Evolutionary conservation across 805 yeast species (phyloP).

Genomic region (Sugiyamaella lignohabitans): DNA sequence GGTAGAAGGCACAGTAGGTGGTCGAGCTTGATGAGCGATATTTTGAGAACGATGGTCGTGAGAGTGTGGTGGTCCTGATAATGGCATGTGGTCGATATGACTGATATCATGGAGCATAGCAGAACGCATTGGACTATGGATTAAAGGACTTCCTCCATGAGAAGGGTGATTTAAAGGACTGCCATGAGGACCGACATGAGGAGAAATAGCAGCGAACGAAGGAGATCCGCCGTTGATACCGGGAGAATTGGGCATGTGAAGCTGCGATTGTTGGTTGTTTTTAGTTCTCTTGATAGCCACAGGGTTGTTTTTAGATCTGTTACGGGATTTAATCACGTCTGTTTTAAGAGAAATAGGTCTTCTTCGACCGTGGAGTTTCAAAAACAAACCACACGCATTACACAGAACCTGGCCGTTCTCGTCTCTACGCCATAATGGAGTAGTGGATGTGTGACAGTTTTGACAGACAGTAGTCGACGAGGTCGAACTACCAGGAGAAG

Average conservation of each 20-base stretch:
- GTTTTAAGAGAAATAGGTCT: slow-evolving; percentile 89
- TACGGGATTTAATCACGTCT: slow-evolving; percentile 86
- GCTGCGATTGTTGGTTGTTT: slow-evolving; percentile 9
- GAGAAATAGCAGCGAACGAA: slow-evolving; percentile 14
- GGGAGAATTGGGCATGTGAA: slow-evolving; percentile 10
- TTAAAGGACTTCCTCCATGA: slow-evolving; percentile 6
- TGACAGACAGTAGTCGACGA: slow-evolving; percentile 45
- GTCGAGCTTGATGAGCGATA: slow-evolving; percentile 1
- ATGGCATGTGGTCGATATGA: slow-evolving; percentile 16
- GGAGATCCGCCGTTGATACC: slow-evolving; percentile 12
- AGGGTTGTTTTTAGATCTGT: slow-evolving; percentile 29
- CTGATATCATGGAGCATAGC: slow-evolving; percentile 10
- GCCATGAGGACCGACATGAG: slow-evolving; percentile 13
- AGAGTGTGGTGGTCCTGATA: slow-evolving; percentile 6
- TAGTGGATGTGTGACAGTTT: slow-evolving; percentile 86
- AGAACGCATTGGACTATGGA: slow-evolving; percentile 9
- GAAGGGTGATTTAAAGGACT: slow-evolving; percentile 10
- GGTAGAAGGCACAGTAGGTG: slow-evolving; percentile 12
- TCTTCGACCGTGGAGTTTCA: slow-evolving; percentile 87
- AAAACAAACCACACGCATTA: slow-evolving; percentile 87
- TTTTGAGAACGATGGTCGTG: slow-evolving; percentile 9
- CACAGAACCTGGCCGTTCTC: slow-evolving; percentile 86
- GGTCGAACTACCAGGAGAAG: not conserved
- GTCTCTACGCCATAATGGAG: slow-evolving; percentile 94
- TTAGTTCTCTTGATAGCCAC: slow-evolving; percentile 16